Base-by-base conservation (phyloP, 1,284 basidiomycete genomes). In the Ustanciosporium gigantosporum region DNA sequence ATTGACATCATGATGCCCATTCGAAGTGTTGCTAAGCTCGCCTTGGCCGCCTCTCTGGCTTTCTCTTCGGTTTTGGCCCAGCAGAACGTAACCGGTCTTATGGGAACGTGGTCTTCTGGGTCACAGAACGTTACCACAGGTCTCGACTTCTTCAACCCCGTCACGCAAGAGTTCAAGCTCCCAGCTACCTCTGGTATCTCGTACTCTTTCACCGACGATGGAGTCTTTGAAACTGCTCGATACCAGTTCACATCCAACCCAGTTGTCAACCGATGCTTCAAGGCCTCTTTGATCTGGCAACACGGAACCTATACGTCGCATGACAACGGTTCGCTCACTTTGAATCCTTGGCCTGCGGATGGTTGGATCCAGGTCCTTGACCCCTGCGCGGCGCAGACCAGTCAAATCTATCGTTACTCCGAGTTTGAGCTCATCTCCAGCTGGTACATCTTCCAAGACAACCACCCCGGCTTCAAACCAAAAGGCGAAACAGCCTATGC, bases 141-240 rank as follows among this genome's bases (percentile, higher is more conserved):
- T 19, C 31, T 67, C 25, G 68, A 65, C 17, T 77, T 77, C 48
- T 77, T 70, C 64, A 76, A 77, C 36, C 74, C 74, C 1, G 41
- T 70, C 52, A 62, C 52, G 27, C 67, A 68, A 37, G 48, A 68
- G 19, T 77, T 77, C 39, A 70, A 46, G 8, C 41, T 73, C 0
- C 73, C 74, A 2, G 36, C 50, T 13, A 67, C 66, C 11, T 42
- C 68, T 0, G 74, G 74, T 19, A 66, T 73, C 34, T 69, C 70
- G 14, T 76, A 74, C 59, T 70, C 67, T 25, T 77, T 77, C 46
- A 69, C 68, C 21, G 62, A 73, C 21, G 70, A 77, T 24, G 72
- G 72, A 17, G 61, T 46, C 39, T 77, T 75, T 44, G 74, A 77
- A 36, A 53, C 61, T 40, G 47, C 71, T 9, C 41, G 46, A 17